Percentiles rank a stretch among this genome's conserved stretches.
Conservation (phyloP, 352 stramenopile genomes). For the Phytopythium vexans region DNA sequence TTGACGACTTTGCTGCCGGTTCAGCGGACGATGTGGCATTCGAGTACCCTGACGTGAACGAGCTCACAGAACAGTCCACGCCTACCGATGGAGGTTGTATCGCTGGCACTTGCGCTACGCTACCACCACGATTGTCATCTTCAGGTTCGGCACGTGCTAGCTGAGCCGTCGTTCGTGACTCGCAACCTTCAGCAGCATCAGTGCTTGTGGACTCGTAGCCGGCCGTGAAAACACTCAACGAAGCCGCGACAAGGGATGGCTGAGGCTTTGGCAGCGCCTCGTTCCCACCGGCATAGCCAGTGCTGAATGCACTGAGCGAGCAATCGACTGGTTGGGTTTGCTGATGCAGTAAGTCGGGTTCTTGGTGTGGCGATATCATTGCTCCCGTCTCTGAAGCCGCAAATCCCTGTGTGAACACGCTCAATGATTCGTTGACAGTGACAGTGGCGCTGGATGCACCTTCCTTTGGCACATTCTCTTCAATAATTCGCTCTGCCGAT, state of each 20-base stretch:
- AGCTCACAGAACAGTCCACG: no score
- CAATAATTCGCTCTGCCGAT: neutral
- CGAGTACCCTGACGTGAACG: no score
- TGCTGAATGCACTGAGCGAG: conserved; percentile 40
- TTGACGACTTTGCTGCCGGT: neutral
- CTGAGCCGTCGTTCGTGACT: no score
- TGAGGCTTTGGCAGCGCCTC: neutral
- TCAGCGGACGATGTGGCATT: no score
- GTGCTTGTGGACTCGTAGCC: conserved; percentile 10
- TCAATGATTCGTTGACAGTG: conserved; percentile 26
- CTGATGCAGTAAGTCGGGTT: conserved; percentile 2
- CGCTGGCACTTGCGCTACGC: no score
- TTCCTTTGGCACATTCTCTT: neutral
- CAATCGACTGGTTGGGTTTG: conserved; percentile 12
- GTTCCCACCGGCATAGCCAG: conserved; percentile 8
- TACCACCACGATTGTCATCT: no score
- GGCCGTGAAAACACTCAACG: conserved; percentile 18
- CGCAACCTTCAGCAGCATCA: neutral
- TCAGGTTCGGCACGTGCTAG: no score
- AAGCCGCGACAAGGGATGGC: conserved; percentile 3
- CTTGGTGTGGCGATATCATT: neutral
- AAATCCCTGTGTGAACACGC: conserved; percentile 43
- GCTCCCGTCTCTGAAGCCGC: neutral
- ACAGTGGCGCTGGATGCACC: no score
- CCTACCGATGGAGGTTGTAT: no score